Evolutionary conservation across 768 basidiomycete species (phyloP), one percentile per base, ranked within the genome.

Genomic region (Auriscalpium orientale): DNA sequence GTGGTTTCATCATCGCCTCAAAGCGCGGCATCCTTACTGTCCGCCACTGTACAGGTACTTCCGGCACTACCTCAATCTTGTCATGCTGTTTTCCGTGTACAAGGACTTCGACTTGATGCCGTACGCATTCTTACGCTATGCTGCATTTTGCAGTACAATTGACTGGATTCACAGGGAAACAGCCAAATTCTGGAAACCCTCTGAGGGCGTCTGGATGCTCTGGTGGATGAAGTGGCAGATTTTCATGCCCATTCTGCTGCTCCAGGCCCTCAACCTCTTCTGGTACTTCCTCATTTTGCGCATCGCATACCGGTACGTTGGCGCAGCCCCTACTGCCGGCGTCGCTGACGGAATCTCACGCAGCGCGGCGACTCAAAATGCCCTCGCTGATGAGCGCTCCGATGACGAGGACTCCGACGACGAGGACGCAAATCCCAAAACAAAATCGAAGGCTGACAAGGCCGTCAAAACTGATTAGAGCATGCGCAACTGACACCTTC

Each of bases 221-320:
- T 65, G 70, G 65, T 98, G 92, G 90, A 85, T 95, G 81, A 81
- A 76, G 64, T 85, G 82, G 63, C 91, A 93, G 61, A 81, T 95
- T 51, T 90, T 95, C 63, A 58, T 71, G 0, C 87, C 93, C 0
- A 72, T 98, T 55, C 58, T 83, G 7, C 71, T 91, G 0, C 76
- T 99, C 15, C 91, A 94, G 67, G 62, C 81, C 43, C 76, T 99
- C 63, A 98, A 98, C 67, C 57, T 95, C 22, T 97, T 97, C 76
- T 98, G 95, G 95, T 95, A 90, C 69, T 83, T 76, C 71, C 75
- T 93, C 28, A 93, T 98, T 74, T 70, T 80, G 67, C 83, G 91
- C 53, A 87, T 95, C 51, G 74, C 87, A 15, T 69, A 78, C 49
- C 79, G 88, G 91, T 92, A 59, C 46, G 84, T 73, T 11, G 6